Base-by-base conservation (phyloP, 2,329 filamentous ascomycete species). In the Cladosporium sp. region DNA sequence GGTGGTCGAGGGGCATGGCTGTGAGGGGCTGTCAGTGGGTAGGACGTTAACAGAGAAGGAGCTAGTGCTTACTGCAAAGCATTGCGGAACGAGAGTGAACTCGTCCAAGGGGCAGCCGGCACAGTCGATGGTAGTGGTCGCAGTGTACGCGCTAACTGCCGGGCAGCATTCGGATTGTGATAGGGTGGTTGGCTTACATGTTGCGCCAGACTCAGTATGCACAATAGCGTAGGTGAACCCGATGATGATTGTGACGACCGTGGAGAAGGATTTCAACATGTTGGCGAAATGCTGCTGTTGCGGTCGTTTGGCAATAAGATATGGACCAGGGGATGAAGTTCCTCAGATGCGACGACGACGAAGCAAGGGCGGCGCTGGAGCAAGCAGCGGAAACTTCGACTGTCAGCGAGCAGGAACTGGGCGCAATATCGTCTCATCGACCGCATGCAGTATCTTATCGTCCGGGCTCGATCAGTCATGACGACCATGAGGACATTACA, bases 71-170 rank as follows among this genome's bases (percentile, higher is more conserved):
- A 50, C 48, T 18, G 43, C 28, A 8, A 22, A 11, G 40, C 48
- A 50, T 6, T 42, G 14, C 5, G 14, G 18, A 11, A 18, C 40
- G 11, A 32, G 13, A 4, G 48, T 50, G 18, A 42, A 41, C 6
- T 53, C 46, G 13, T 19, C 19, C 1, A 53, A 19, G 2, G 37
- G n/a, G 37, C 55, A 57, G 49, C 53, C 49, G 2, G 28, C 22
- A 34, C 55, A 56, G 45, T 55, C 38, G 34, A 43, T 38, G 38
- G 53, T 53, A 6, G 49, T 35, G 9, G 49, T 53, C 32, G 32
- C 33, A 4, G 49, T 55, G 28, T 46, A 19, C 14, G 42, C 32
- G 19, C 42, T 33, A 10, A 43, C 19, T 9, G 44, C 33, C 5
- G 35, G 32, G 31, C 55, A 54, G 49, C 55, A 57, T 11, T 19